Percentiles rank a stretch among this genome's conserved stretches.
Evolutionary conservation across 805 yeast genomes (phyloP).

Genomic region (Saturnispora gosingensis): DNA sequence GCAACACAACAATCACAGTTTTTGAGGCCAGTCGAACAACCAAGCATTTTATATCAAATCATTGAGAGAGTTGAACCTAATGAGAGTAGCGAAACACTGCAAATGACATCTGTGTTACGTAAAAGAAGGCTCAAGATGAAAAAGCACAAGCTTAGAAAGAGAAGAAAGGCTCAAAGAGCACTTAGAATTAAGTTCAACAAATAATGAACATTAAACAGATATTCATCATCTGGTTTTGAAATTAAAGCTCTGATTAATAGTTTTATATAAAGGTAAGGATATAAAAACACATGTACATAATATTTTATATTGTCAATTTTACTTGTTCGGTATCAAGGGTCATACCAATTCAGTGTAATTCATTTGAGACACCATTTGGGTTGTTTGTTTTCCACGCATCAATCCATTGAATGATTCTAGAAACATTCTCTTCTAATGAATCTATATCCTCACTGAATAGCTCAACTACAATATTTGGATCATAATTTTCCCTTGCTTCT

Average conservation of each 20-base stretch:
- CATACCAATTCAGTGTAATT: conserved; percentile 17
- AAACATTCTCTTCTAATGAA: conserved; percentile 75
- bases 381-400: conserved; percentile 64
- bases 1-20: conserved; percentile 2
- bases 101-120: conserved; percentile 64
- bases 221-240: background rate
- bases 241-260: background rate
- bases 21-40: background rate
- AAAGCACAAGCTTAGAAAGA: conserved; percentile 93
- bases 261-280: background rate
- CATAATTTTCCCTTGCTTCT: conserved; percentile 81
- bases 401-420: conserved; percentile 66
- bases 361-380: conserved; percentile 52
- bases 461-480: conserved; percentile 72
- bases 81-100: conserved; percentile 17
- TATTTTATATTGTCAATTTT: conserved; percentile 1
- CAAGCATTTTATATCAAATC: conserved; percentile 1
- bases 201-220: conserved; percentile 9
- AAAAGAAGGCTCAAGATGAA: conserved; percentile 93
- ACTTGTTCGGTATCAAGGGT: background rate
- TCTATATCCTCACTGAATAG: conserved; percentile 63
- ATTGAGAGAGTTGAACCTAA: background rate
- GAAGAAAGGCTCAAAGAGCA: conserved; percentile 89
- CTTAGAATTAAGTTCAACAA: conserved; percentile 59
- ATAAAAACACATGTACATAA: background rate